Evolutionary conservation across 345 rosid species (phyloP), one percentile per base, ranked within the genome.

Genomic region (Gossypium herbaceum): DNA sequence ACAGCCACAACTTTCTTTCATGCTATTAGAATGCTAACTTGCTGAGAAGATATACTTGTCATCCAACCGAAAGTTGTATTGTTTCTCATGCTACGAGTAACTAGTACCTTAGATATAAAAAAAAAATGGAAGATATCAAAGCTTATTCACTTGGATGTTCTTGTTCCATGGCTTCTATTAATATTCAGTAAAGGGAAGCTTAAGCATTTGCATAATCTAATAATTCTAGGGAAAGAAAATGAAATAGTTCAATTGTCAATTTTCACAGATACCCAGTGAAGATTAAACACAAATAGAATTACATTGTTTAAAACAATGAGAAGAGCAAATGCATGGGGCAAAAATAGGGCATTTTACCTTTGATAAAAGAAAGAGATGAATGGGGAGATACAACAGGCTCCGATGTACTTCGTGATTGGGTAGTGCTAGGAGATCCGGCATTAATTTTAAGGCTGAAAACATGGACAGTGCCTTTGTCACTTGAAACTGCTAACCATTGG

Each of bases 381-480:
- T 81, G 73, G 34, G 88, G 84, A 1, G 88, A 82, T 12, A 77
- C 3, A 58, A 84, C 66, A 39, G 84, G 72, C 50, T 89, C 89
- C 1, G 87, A 17, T 74, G 81, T 47, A 71, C 66, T 74, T 57
- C 67, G 78, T 25, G 88, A 50, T 70, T 75, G 81, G 20, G 91
- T 95, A 78, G 65, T 71, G 64, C 82, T 86, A 24, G 85, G 76
- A 65, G 89, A 72, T 43, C 86, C 92, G 44, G 88, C 75, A 80
- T 87, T 90, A 79, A 79, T 76, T 87, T 95, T 95, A 72, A 95
- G 97, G 82, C 90, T 82, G 71, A 95, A 95, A 73, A 95, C 97
- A 79, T 95, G 99, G 64, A 95, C 91, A 10, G 99, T 95, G 59
- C 99, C 98, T 79, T 95, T 93, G 82, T 93, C 99, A 80, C 99